phyloP scores from a whole-genome alignment of 2,329 filamentous ascomycete species.

The Ophiostoma ulmi region DNA sequence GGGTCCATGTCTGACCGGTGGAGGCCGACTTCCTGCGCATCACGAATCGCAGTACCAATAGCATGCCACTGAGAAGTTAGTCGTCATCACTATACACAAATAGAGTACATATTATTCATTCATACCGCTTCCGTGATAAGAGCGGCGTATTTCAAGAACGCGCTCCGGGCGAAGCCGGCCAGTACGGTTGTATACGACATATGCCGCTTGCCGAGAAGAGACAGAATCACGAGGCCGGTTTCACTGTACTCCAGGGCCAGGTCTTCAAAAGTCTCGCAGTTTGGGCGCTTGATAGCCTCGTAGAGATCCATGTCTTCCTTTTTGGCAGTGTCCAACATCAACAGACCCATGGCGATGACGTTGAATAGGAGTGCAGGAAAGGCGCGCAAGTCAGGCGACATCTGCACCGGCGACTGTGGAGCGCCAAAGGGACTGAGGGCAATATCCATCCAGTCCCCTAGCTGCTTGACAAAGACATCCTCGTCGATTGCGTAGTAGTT shows the following conservation, averaged over 20 bases:
- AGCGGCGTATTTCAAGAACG: constrained; percentile 55
- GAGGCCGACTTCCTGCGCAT: constrained; percentile 59
- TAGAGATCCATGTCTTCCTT: constrained; percentile 42
- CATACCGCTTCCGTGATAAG: constrained; percentile 53
- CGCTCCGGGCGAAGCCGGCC: constrained; percentile 52
- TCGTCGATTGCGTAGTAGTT: constrained; percentile 54
- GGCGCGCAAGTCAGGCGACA: constrained; percentile 48
- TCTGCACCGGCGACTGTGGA: constrained; percentile 45
- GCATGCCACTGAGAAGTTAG: constrained; percentile 45
- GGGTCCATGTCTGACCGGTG: constrained; percentile 51
- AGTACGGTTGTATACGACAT: constrained; percentile 54
- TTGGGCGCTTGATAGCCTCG: constrained; percentile 54
- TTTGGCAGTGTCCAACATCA: constrained; percentile 46
- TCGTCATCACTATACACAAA: too few species aligned
- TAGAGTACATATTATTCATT: too few species aligned
- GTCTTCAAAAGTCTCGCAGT: constrained; percentile 56
- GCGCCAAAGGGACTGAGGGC: constrained; percentile 42
- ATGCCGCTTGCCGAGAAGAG: constrained; percentile 52
- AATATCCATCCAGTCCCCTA: constrained; percentile 51
- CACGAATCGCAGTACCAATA: constrained; percentile 52
- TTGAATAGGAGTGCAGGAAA: constrained; percentile 59
- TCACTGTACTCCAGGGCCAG: constrained; percentile 58
- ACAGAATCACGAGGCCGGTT: constrained; percentile 48
- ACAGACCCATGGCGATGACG: constrained; percentile 50
- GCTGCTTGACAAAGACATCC: constrained; percentile 46